Evolutionary conservation across 805 yeast genomes (phyloP), one percentile per base, ranked within the genome.

Genomic region (Teunomyces barrocoloradensis): DNA sequence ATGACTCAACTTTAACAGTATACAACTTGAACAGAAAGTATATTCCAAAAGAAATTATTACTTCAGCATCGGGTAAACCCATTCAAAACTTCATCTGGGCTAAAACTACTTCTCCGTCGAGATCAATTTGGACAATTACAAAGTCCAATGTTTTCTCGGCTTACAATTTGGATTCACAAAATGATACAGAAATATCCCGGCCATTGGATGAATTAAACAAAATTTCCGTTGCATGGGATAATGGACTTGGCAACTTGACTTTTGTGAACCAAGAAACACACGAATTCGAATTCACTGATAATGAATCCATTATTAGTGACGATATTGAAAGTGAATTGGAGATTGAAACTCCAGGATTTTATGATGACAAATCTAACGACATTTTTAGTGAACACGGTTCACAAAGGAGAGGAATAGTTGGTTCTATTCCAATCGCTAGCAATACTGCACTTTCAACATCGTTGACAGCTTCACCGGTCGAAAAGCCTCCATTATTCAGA

Each of bases 21-120:
- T 89, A 87, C 77, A 83, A 82, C 37, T 70, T 89, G 43, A 75
- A 76, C 32, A 72, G 96, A 52, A 87, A 83, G 53, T 85, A 78
- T 59, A 78, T 90, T 18, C 96, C 97, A 0, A 74, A 76, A 7
- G 89, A 85, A n/a, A 59, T 88, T 6, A 61, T 74, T 6, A 82
- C 83, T 71, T 73, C 79, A 27, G 66, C 75, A 25, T 75, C 81
- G 1, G 53, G 55, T 13, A 70, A 65, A 44, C 73, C 77, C 0
- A 61, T 69, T 46, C 76, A 65, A 46, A 73, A 72, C 54, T 73
- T 73, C 50, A 60, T 69, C 7, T 73, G 78, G 78, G 68, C 73
- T n/a, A 49, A 51, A 15, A 61, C 63, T 46, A 43, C 57, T 5
- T 38, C 46, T 5, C 49, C 48, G 5, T 34, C 57, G 1, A 56